Evolutionary conservation across 768 basidiomycete genomes (phyloP).

Genomic region (Butyriboletus loyo): DNA sequence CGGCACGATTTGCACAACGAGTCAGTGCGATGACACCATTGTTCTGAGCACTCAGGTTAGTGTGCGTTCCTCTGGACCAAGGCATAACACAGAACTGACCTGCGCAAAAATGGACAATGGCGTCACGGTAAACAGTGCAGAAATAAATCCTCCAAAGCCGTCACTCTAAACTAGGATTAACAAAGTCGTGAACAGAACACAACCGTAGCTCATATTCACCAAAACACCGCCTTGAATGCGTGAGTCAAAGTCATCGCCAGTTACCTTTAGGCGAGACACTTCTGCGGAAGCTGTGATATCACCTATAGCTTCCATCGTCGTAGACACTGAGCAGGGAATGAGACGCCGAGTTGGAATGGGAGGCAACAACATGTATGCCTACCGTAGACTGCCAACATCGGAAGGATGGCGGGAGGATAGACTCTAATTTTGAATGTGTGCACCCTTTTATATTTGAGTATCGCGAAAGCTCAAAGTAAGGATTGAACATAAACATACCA

Average conservation of each 20-base stretch:
- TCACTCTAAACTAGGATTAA: constrained; percentile 47
- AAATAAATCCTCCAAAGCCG: constrained; percentile 77
- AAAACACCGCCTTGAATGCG: constrained; percentile 82
- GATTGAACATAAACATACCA: constrained; percentile 44
- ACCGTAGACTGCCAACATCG: constrained; percentile 62
- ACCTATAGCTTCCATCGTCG: constrained; percentile 82
- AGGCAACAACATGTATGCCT: not conserved
- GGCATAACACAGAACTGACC: constrained; percentile 21
- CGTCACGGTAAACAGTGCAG: constrained; percentile 77
- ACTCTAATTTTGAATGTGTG: constrained; percentile 73
- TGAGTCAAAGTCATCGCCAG: constrained; percentile 74
- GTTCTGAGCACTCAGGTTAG: constrained; percentile 42
- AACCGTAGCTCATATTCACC: constrained; percentile 31
- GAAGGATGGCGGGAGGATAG: constrained; percentile 67
- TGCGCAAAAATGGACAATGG: constrained; percentile 79
- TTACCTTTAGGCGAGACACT: constrained; percentile 70
- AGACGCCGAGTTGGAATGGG: constrained; percentile 1
- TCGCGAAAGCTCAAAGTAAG: not conserved
- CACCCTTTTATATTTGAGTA: constrained; percentile 43
- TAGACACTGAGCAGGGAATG: constrained; percentile 45
- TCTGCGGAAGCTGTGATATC: constrained; percentile 83
- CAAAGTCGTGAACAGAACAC: not conserved
- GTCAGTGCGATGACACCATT: constrained; percentile 84
- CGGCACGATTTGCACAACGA: constrained; percentile 75
- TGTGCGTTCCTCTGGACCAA: not conserved